phyloP scores from a whole-genome alignment of 2,329 filamentous ascomycete genomes.

The Dryadomyces quercus-mongolicae region DNA sequence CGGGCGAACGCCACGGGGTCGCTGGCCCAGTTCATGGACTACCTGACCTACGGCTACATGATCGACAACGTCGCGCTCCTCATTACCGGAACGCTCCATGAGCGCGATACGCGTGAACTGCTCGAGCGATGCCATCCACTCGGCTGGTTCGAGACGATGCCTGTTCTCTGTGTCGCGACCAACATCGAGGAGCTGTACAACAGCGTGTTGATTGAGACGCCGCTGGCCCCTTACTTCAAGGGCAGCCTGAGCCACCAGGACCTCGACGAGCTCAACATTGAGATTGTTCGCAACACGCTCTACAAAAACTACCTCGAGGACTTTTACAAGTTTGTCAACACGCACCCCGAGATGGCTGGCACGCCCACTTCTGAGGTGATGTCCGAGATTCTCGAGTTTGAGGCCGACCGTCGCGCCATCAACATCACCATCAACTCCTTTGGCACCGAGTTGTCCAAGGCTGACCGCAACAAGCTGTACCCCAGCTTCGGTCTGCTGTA shows the following conservation, averaged over 20 bases:
- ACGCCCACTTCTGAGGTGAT: slow-evolving; percentile 91
- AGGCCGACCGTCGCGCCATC: slow-evolving; percentile 91
- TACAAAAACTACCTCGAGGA: slow-evolving; percentile 99
- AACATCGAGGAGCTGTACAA: slow-evolving; percentile 99
- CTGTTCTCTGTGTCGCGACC: slow-evolving; percentile 90
- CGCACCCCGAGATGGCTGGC: slow-evolving; percentile 70
- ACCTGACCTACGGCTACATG: slow-evolving; percentile 98
- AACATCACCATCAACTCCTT: slow-evolving; percentile 99
- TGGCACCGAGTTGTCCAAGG: slow-evolving; percentile 88
- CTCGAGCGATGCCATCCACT: slow-evolving; percentile 92
- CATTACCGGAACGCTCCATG: slow-evolving; percentile 94
- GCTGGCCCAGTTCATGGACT: slow-evolving; percentile 92
- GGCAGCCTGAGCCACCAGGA: slow-evolving; percentile 92
- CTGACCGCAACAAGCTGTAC: slow-evolving; percentile 91
- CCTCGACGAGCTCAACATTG: slow-evolving; percentile 96
- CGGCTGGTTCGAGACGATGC: slow-evolving; percentile 98
- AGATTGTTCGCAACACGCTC: slow-evolving; percentile 94
- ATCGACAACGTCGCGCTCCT: slow-evolving; percentile 98
- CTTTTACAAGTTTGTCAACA: slow-evolving; percentile 90
- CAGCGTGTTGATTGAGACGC: slow-evolving; percentile 92
- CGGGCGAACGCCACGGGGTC: slow-evolving; percentile 88
- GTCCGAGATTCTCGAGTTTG: slow-evolving; percentile 91
- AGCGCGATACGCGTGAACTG: slow-evolving; percentile 90
- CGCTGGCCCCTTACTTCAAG: slow-evolving; percentile 94
- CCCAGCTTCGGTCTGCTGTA: slow-evolving; percentile 84